Conservation (phyloP, 202 grass and related monocot genomes). For the Tripidium arundinaceum region DNA sequence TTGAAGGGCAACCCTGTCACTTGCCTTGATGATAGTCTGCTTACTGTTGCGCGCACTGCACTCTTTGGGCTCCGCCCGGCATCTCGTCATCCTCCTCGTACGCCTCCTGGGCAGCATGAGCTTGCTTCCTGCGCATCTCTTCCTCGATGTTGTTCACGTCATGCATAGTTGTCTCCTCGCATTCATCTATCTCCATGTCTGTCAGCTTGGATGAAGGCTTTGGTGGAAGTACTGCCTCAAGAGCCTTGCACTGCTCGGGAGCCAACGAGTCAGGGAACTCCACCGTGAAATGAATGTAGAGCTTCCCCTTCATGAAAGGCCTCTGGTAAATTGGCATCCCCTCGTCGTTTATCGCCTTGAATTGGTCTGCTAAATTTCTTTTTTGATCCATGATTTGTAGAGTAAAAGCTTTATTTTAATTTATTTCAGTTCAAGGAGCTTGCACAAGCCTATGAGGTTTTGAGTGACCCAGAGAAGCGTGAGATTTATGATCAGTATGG, state of each 20-base stretch:
- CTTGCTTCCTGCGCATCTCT: constrained; percentile 71
- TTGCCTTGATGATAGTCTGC: not conserved
- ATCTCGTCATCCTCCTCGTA: constrained; percentile 71
- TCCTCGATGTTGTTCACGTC: constrained; percentile 87
- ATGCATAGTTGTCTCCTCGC: constrained; percentile 80
- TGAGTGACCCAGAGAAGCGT: constrained; percentile 90
- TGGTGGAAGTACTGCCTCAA: constrained; percentile 68
- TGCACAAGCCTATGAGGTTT: constrained; percentile 86
- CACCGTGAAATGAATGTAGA: constrained; percentile 88
- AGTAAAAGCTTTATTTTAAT: constrained; percentile 4
- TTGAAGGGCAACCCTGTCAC: not conserved
- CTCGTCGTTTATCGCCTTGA: constrained; percentile 93
- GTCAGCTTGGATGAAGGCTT: constrained; percentile 54
- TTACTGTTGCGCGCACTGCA: constrained; percentile 93
- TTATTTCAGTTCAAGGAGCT: constrained; percentile 90
- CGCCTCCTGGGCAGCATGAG: constrained; percentile 65
- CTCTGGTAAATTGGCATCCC: constrained; percentile 90
- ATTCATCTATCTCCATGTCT: constrained; percentile 90
- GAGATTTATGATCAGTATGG: constrained; percentile 93
- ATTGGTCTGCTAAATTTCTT: constrained; percentile 51
- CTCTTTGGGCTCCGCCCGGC: constrained; percentile 60
- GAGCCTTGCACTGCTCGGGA: constrained; percentile 70
- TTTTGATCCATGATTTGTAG: not conserved
- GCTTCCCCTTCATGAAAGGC: constrained; percentile 96
- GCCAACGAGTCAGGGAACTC: constrained; percentile 72